Conservation (phyloP, 2,329 filamentous ascomycete genomes). For the Hypoxylon sp. region DNA sequence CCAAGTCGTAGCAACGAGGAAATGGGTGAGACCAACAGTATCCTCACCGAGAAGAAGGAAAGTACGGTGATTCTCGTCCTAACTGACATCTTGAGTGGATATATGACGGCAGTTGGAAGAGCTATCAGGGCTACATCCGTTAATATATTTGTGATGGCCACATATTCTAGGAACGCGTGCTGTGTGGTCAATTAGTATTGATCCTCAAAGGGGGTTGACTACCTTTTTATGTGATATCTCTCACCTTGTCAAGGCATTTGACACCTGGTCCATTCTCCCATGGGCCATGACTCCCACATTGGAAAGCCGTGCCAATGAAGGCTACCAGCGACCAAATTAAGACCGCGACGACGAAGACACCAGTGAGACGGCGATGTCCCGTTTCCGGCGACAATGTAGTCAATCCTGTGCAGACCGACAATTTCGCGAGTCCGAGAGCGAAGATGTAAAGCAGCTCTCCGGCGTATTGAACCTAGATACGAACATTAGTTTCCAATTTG, state of each 20-base stretch:
- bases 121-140: constrained; percentile 41
- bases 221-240: constrained; percentile 1
- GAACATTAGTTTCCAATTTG: constrained; percentile 14
- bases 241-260: constrained; percentile 37
- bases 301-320: constrained; percentile 39
- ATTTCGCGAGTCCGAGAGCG: constrained; percentile 38
- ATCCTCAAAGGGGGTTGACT: neutral
- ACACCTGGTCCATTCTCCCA: constrained; percentile 28
- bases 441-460: constrained; percentile 38
- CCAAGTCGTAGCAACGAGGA: neutral
- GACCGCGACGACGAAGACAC: constrained; percentile 25
- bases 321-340: constrained; percentile 33
- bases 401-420: constrained; percentile 42
- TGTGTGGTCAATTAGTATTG: constrained; percentile 12
- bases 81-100: constrained; percentile 37
- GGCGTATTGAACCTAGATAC: constrained; percentile 34
- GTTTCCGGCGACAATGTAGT: constrained; percentile 35
- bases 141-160: constrained; percentile 40
- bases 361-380: constrained; percentile 38
- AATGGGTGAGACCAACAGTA: constrained; percentile 32
- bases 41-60: constrained; percentile 39
- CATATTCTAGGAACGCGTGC: constrained; percentile 39
- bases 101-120: constrained; percentile 37
- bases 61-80: constrained; percentile 37
- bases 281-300: constrained; percentile 34